Conservation (phyloP, 2,329 filamentous ascomycete genomes). For the Didymella pomorum region DNA sequence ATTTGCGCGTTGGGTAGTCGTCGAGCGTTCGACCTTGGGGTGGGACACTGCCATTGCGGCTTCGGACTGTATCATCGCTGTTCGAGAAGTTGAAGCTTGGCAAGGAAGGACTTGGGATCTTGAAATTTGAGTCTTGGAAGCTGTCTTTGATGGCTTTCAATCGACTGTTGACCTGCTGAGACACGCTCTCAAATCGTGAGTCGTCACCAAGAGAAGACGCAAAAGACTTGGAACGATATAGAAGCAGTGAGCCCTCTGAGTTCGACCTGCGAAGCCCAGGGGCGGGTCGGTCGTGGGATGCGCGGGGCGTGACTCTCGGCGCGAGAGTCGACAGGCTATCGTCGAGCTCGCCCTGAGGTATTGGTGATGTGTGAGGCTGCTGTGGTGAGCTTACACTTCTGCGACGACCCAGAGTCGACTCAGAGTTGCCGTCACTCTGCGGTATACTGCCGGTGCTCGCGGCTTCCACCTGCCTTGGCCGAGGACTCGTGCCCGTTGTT, state of each 20-base stretch:
- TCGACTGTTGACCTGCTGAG: conserved; percentile 85
- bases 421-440: conserved; percentile 35
- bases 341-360: conserved; percentile 29
- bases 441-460: conserved; percentile 23
- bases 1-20: conserved; percentile 22
- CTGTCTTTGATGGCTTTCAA: conserved; percentile 91
- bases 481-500: conserved; percentile 17
- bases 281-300: conserved; percentile 27
- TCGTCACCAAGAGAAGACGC: conserved; percentile 88
- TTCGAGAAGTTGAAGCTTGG: conserved; percentile 59
- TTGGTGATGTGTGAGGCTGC: conserved; percentile 27
- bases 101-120: conserved; percentile 61
- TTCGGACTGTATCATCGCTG: conserved; percentile 42
- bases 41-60: conserved; percentile 24
- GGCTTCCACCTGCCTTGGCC: conserved; percentile 30
- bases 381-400: conserved; percentile 20
- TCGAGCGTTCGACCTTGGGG: conserved; percentile 28
- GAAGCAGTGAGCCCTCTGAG: conserved; percentile 78
- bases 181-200: conserved; percentile 78
- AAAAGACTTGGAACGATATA: conserved; percentile 77
- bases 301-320: conserved; percentile 16
- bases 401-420: conserved; percentile 22
- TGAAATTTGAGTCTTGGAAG: conserved; percentile 82
- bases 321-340: conserved; percentile 31
- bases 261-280: conserved; percentile 65